phyloP scores from a whole-genome alignment of 1,139 yeast genomes.

The Yamadazyma buinensis region DNA sequence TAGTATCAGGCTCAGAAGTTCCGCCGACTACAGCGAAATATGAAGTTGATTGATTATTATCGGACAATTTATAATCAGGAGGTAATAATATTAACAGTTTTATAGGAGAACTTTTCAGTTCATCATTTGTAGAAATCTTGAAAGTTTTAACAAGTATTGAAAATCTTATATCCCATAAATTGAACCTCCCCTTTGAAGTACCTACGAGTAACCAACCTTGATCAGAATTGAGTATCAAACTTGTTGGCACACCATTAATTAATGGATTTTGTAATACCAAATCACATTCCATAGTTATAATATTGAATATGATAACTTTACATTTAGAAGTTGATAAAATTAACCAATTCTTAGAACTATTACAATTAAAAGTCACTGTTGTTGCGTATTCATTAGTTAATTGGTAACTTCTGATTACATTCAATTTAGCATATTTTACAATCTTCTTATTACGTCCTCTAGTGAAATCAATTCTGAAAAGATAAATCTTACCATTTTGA shows the following conservation, averaged over 20 bases:
- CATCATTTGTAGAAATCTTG: slow-evolving; percentile 41
- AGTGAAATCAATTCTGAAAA: slow-evolving; percentile 54
- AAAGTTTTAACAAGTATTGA: slow-evolving; percentile 57
- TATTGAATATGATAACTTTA: slow-evolving; percentile 52
- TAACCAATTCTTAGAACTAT: slow-evolving; percentile 21
- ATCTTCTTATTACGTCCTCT: slow-evolving; percentile 33
- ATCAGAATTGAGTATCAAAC: slow-evolving; percentile 53
- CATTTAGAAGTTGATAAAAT: slow-evolving; percentile 53
- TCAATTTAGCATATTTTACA: slow-evolving; percentile 30
- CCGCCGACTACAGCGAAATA: slow-evolving; percentile 48
- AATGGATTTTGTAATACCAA: slow-evolving; percentile 51
- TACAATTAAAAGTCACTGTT: slow-evolving; percentile 34
- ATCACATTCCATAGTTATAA: slow-evolving; percentile 51
- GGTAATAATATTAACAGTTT: slow-evolving; percentile 12
- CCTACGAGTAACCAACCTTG: slow-evolving; percentile 69
- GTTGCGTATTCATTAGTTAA: slow-evolving; percentile 38
- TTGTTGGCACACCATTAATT: slow-evolving; percentile 60
- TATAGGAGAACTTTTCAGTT: slow-evolving; percentile 11
- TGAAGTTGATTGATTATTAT: slow-evolving; percentile 1
- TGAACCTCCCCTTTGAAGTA: slow-evolving; percentile 67
- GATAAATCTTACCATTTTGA: slow-evolving; percentile 55
- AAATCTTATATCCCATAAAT: slow-evolving; percentile 81
- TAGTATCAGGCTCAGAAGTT: slow-evolving; percentile 40
- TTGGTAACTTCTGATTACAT: slow-evolving; percentile 41
- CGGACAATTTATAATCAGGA: slow-evolving; percentile 5